Evolutionary conservation across 768 basidiomycete genomes (phyloP).

Genomic region (button mushroom (Agaricus bisporus)): DNA sequence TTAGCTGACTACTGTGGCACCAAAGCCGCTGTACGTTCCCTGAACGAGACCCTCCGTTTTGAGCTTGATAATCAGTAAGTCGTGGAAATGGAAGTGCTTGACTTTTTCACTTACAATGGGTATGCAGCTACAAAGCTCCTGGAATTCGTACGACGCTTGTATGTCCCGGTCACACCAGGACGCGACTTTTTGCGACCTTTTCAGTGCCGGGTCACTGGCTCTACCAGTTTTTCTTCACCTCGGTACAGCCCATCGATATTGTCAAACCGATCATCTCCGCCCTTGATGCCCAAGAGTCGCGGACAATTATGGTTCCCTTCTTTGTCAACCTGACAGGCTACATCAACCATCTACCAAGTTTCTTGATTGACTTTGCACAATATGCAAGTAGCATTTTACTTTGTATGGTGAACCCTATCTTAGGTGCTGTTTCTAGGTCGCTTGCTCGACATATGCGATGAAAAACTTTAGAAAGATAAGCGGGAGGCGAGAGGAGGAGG

Average conservation of each 20-base stretch:
- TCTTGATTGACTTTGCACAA: conserved; percentile 66
- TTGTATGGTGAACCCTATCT: neutral
- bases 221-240: conserved; percentile 73
- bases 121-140: conserved; percentile 59
- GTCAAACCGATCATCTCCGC: conserved; percentile 80
- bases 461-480: conserved; percentile 58
- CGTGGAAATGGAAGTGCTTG: neutral
- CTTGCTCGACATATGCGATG: conserved; percentile 71
- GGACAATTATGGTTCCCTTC: conserved; percentile 66
- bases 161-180: conserved; percentile 73
- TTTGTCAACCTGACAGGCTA: conserved; percentile 56
- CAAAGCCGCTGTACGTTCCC: conserved; percentile 79
- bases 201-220: conserved; percentile 41
- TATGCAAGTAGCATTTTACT: conserved; percentile 43
- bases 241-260: conserved; percentile 63
- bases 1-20: conserved; percentile 87
- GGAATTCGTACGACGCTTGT: conserved; percentile 85
- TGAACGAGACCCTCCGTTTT: conserved; percentile 82
- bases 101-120: conserved; percentile 7
- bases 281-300: conserved; percentile 74
- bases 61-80: conserved; percentile 76
- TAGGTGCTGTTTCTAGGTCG: conserved; percentile 34
- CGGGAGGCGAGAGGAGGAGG: conserved; percentile 53
- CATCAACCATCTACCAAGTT: conserved; percentile 60
- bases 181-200: conserved; percentile 67